These are phyloP conservation scores for Samsoniella hepiali DNA, from an alignment of 2,329 filamentous ascomycete genomes.

Conservation along the genomic window DNA sequence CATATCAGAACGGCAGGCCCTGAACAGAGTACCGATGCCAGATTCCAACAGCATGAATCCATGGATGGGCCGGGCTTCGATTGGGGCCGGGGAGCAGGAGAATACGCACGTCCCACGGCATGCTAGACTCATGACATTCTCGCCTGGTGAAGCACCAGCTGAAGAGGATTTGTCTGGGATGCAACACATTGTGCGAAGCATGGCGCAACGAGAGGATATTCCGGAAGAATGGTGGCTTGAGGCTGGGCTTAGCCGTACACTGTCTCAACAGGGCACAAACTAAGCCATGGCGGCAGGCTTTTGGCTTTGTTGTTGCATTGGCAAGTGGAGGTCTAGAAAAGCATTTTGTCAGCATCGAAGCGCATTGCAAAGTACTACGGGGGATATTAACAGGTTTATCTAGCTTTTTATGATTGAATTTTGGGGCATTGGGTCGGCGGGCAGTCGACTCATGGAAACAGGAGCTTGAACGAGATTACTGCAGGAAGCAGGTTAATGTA, in stretches of 20 bases:
- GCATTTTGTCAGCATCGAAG: not conserved
- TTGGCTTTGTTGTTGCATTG: not conserved
- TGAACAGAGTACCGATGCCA: not conserved
- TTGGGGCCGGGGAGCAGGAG: conserved; percentile 29
- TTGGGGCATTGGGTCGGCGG: not conserved
- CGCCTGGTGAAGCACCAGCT: conserved; percentile 24
- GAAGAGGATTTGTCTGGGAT: conserved; percentile 55
- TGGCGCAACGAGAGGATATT: conserved; percentile 70
- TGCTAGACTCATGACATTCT: conserved; percentile 25
- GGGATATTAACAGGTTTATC: not conserved
- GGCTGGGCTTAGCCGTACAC: conserved; percentile 61
- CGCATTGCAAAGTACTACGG: not conserved
- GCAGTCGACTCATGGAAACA: not conserved
- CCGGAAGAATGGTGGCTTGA: conserved; percentile 80
- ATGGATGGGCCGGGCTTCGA: conserved; percentile 28
- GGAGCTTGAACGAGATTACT: not conserved
- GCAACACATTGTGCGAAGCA: conserved; percentile 67
- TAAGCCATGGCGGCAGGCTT: not conserved
- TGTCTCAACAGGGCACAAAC: conserved; percentile 33
- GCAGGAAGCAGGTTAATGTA: conserved; percentile 1
- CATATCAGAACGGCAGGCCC: conserved; percentile 8
- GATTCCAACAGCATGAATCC: conserved; percentile 16
- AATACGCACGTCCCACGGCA: conserved; percentile 20
- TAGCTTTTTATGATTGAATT: not conserved
- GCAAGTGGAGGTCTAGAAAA: not conserved